Base-by-base conservation (phyloP, 2,329 filamentous ascomycete species). In the Coniochaeta sp. region DNA sequence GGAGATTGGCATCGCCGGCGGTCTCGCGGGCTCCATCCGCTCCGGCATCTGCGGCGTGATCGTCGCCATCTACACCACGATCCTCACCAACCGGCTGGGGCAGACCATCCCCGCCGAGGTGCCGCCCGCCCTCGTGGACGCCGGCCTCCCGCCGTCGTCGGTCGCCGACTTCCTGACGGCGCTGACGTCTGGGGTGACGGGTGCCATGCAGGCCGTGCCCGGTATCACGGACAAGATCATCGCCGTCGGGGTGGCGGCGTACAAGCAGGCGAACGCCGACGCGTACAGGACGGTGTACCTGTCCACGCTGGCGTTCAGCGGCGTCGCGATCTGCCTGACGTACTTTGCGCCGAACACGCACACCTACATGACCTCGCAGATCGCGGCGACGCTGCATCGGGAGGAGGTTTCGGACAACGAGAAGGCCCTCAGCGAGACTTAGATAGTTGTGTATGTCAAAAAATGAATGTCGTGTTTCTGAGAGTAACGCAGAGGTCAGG, bases 251-350 rank as follows among this genome's bases (percentile, higher is more conserved):
- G 54, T 61, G 19, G 55, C 40, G 9, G 71, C 70, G 17, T 69
- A 71, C 60, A 63, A 69, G 58, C 59, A 65, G 32, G 72, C 70
- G 4, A 66, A 65, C 59, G 61, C 67, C 1, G 65, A 71, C 38
- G 68, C 70, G 6, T 70, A 70, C 57, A 60, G 64, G 28, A 70
- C 70, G 1, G 69, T 74, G 4, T 74, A 65, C 54, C 57, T 71
- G 12, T 62, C 58, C 19, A 68, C 64, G 8, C 62, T 72, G 54
- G 69, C 67, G 2, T 72, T 72, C 60, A 59, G 58, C 26, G 68
- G 64, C 4, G 19, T 71, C 4, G 67, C 63, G 3, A 61, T 70
- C 17, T 57, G 65, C 26, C n/a, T 61, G 22, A 61, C 47, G 9
- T 60, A 58, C 24, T 63, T 62, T 17, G 59, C 62, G 32, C 62